Evolutionary conservation across 1,284 basidiomycete genomes (phyloP), one percentile per base, ranked within the genome.

Genomic region (Rhodotorula sp.): DNA sequence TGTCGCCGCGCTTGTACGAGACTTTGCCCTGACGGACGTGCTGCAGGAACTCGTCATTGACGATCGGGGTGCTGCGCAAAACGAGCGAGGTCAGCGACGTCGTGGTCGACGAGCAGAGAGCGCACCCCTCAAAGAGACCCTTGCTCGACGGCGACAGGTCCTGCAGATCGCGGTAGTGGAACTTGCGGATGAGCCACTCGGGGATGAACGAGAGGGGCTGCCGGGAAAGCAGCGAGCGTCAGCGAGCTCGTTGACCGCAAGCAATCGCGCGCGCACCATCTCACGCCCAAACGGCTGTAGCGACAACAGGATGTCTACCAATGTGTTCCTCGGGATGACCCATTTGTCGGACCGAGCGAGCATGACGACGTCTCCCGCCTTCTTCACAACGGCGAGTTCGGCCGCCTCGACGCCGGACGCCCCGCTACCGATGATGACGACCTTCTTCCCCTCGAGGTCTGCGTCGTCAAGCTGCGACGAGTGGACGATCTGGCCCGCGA

Each of bases 391-490:
- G 1, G 83, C 83, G 2, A 84, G 83, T 74, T 88, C 86, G n/a
- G 86, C 84, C 1, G 86, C 84, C 74, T 88, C 87, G 24, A 88
- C 84, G 13, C 85, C 86, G 59, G 84, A 85, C 0, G 87, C 87
- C 0, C 86, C 86, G 51, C 84, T 84, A 0, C 87, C 87, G 32
- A 88, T 80, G 4, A 87, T 82, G 19, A 84, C 81, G 5, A 86
- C 80, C 24, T 80, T 82, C 79, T 86, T 86, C 1, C 83, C 85
- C 59, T 78, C 71, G 57, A 80, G 78, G 24, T 81, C 79, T 4
- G 79, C 74, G 11, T 81, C 76, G 70, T 85, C 84, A 17, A 88
- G 82, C 72, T 86, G 79, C 0, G 84, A 85, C 1, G 86, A 87
- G 75, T 88, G 87, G 3, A 86, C 74, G n/a, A 87, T 79, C 24